These are phyloP conservation scores for Uronychia binucleata DNA, from an alignment of 73 alveolate species.

Conservation along the genomic window DNA sequence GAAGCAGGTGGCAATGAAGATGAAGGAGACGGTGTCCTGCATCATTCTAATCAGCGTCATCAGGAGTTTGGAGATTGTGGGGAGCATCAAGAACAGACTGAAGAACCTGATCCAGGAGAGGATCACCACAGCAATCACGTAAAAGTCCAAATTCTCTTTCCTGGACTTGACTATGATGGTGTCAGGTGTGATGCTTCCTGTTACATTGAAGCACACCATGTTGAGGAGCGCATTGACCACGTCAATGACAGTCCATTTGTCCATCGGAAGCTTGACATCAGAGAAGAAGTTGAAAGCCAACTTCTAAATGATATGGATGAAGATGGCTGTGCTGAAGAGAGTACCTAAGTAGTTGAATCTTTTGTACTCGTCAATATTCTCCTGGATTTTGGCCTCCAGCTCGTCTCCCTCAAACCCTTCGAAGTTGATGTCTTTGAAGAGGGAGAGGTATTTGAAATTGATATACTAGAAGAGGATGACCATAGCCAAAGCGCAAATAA, in stretches of 20 bases:
- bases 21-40: slow-evolving; percentile 31
- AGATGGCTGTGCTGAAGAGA: slow-evolving; percentile 17
- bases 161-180: slow-evolving; percentile 14
- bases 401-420: slow-evolving; percentile 14
- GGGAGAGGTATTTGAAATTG: slow-evolving; percentile 41
- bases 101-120: slow-evolving; percentile 46
- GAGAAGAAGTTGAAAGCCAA: slow-evolving; percentile 24
- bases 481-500: slow-evolving; percentile 38
- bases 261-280: slow-evolving; percentile 50
- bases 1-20: slow-evolving; percentile 35
- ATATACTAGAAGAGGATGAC: slow-evolving; percentile 42
- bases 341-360: slow-evolving; percentile 28
- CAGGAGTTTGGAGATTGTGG: slow-evolving; percentile 36
- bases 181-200: slow-evolving; percentile 29
- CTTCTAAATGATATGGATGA: slow-evolving; percentile 26
- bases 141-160: slow-evolving; percentile 33
- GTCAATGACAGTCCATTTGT: slow-evolving; percentile 53
- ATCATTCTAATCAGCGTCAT: slow-evolving; percentile 51
- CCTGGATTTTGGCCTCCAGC: not conserved
- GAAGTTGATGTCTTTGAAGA: slow-evolving; percentile 9
- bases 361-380: slow-evolving; percentile 23
- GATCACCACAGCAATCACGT: slow-evolving; percentile 49
- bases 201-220: slow-evolving; percentile 46
- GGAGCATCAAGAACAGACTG: slow-evolving; percentile 23
- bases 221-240: slow-evolving; percentile 25